Percentiles rank a stretch among this genome's conserved stretches.
phyloP scores from a whole-genome alignment of 2,329 filamentous ascomycete species.

The Fusarium euwallaceae region DNA sequence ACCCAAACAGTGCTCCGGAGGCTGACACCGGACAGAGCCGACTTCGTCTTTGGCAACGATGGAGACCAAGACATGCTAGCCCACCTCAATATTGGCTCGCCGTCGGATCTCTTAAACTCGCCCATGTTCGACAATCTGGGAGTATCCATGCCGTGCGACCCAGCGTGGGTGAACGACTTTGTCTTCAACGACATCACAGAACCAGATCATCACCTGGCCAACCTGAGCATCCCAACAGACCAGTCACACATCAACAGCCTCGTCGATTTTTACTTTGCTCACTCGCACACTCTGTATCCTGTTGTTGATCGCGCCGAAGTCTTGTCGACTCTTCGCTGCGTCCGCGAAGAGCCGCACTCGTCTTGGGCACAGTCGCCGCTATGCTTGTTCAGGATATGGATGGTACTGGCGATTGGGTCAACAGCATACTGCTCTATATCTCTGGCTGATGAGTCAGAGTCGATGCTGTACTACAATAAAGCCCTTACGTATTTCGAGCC shows the following conservation, averaged over 20 bases:
- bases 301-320: slow-evolving; percentile 55
- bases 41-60: slow-evolving; percentile 55
- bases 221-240: slow-evolving; percentile 35
- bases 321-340: slow-evolving; percentile 47
- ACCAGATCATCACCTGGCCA: slow-evolving; percentile 32
- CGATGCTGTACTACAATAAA: slow-evolving; percentile 58
- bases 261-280: slow-evolving; percentile 60
- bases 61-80: slow-evolving; percentile 12
- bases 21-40: slow-evolving; percentile 57
- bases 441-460: slow-evolving; percentile 58
- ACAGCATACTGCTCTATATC: slow-evolving; percentile 59
- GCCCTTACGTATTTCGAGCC: slow-evolving; percentile 58
- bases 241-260: slow-evolving; percentile 48
- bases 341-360: slow-evolving; percentile 49
- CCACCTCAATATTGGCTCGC: slow-evolving; percentile 42
- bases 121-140: slow-evolving; percentile 41
- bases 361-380: slow-evolving; percentile 50
- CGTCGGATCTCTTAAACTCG: slow-evolving; percentile 42
- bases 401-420: slow-evolving; percentile 62
- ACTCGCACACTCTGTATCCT: slow-evolving; percentile 62
- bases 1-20: slow-evolving; percentile 58
- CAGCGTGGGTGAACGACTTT: slow-evolving; percentile 49
- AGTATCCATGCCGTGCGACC: slow-evolving; percentile 44
- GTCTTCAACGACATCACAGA: slow-evolving; percentile 46
- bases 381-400: slow-evolving; percentile 60